Conservation (phyloP, 2,329 filamentous ascomycete species). For the Neospermospora avenae region DNA sequence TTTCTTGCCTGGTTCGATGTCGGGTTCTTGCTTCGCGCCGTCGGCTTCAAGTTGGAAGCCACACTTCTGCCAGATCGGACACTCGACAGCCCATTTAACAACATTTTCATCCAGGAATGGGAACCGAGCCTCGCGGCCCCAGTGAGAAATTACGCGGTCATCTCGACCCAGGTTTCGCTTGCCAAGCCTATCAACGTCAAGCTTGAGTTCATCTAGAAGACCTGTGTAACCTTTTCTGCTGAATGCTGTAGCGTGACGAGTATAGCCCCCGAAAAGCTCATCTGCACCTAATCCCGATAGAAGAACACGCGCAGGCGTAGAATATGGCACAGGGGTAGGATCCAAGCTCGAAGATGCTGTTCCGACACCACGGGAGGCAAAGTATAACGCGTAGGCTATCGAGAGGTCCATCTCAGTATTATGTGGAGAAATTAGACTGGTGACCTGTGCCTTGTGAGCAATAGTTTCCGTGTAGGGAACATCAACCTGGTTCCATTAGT, state of each 20-base stretch:
- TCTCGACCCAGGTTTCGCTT: conserved; percentile 94
- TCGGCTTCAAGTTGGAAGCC: conserved; percentile 59
- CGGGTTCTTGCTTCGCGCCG: conserved; percentile 27
- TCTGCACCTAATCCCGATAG: conserved; percentile 93
- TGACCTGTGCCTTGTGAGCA: conserved; percentile 64
- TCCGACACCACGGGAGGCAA: conserved; percentile 74
- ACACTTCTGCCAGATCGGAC: conserved; percentile 81
- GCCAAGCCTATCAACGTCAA: conserved; percentile 82
- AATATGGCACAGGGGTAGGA: conserved; percentile 44
- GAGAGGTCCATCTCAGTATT: conserved; percentile 99
- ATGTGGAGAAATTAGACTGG: conserved; percentile 82
- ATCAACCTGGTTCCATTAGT: conserved; percentile 54
- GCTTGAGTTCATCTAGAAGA: conserved; percentile 74
- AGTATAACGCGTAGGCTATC: conserved; percentile 91
- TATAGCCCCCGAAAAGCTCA: conserved; percentile 93
- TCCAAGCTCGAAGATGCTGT: conserved; percentile 24
- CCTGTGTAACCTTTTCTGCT: conserved; percentile 64
- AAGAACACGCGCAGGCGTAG: conserved; percentile 74
- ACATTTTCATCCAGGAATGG: conserved; percentile 87
- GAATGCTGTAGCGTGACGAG: conserved; percentile 77
- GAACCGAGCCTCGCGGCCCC: conserved; percentile 84
- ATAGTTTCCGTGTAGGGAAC: conserved; percentile 75
- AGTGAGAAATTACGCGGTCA: conserved; percentile 85
- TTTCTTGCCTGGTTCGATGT: conserved; percentile 76
- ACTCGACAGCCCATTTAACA: conserved; percentile 72